Evolutionary conservation across 176 grass and related monocot species (phyloP).

Genomic region (Rhipidocladum racemiflorum): DNA sequence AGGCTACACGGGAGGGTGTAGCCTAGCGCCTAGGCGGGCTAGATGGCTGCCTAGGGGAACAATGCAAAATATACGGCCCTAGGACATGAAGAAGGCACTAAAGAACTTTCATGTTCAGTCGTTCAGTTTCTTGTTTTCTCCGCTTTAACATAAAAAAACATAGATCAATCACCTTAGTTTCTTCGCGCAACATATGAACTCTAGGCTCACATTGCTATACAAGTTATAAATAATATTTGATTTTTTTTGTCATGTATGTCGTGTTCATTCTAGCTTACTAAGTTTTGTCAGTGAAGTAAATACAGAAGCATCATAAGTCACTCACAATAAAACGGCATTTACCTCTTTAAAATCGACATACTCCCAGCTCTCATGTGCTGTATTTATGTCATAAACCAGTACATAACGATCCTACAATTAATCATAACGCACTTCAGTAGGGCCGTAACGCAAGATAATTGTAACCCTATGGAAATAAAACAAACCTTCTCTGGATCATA

Average conservation of each 20-base stretch:
- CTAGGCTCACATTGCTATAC: not conserved
- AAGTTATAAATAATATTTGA: not conserved
- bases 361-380: constrained; percentile 72
- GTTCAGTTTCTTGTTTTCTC: not conserved
- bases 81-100: not conserved
- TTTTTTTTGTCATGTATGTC: not conserved
- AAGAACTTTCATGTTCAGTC: not conserved
- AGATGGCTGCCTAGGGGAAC: too few species aligned
- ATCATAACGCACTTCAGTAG: constrained; percentile 24
- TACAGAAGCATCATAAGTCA: not conserved
- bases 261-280: not conserved
- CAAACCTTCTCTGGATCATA: constrained; percentile 56
- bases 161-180: not conserved
- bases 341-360: constrained; percentile 90
- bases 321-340: constrained; percentile 22
- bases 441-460: constrained; percentile 22
- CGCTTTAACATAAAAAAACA: not conserved
- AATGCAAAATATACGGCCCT: not conserved
- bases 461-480: constrained; percentile 16
- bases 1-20: too few species aligned
- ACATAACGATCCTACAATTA: constrained; percentile 61
- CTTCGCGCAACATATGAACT: not conserved
- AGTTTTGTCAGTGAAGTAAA: not conserved
- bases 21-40: too few species aligned
- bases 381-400: constrained; percentile 82